Conservation (phyloP, 192 early-diverging fungal species). For the Entophlyctis helioformis region DNA sequence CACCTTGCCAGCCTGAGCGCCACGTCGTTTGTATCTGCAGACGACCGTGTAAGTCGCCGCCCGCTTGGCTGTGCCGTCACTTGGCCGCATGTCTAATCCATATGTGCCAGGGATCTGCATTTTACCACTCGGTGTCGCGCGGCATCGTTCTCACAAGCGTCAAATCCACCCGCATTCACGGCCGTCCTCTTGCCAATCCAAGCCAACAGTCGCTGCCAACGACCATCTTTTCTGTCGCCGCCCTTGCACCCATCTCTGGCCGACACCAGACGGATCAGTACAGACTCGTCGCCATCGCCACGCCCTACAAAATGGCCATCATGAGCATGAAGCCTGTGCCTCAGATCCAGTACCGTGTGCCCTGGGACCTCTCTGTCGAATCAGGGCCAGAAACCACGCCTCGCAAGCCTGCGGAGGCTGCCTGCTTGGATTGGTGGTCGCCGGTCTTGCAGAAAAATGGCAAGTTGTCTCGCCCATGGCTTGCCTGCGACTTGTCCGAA, state of each 20-base stretch:
- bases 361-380: conserved; percentile 4
- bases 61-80: neutral
- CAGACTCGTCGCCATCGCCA: conserved; percentile 14
- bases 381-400: neutral
- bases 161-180: conserved; percentile 15
- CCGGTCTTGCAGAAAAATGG: conserved; percentile 4
- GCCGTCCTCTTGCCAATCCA: neutral
- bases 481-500: neutral
- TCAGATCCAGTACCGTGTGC: conserved; percentile 10
- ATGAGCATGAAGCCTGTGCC: conserved; percentile 21
- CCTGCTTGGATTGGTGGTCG: conserved; percentile 8
- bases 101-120: conserved; percentile 21
- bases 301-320: conserved; percentile 22
- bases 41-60: conserved; percentile 19
- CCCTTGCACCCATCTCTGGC: conserved; percentile 3
- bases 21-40: conserved; percentile 25
- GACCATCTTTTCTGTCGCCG: conserved; percentile 12
- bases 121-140: conserved; percentile 19
- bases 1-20: conserved; percentile 21
- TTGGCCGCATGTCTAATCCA: neutral
- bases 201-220: no score
- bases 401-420: neutral
- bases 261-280: conserved; percentile 7
- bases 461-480: neutral
- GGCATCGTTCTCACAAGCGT: conserved; percentile 8